A percentile compares a stretch with the other conserved stretches of the same genome.
Evolutionary conservation across 1,284 basidiomycete species (phyloP).

Genomic region (Boletus semigastroideus): DNA sequence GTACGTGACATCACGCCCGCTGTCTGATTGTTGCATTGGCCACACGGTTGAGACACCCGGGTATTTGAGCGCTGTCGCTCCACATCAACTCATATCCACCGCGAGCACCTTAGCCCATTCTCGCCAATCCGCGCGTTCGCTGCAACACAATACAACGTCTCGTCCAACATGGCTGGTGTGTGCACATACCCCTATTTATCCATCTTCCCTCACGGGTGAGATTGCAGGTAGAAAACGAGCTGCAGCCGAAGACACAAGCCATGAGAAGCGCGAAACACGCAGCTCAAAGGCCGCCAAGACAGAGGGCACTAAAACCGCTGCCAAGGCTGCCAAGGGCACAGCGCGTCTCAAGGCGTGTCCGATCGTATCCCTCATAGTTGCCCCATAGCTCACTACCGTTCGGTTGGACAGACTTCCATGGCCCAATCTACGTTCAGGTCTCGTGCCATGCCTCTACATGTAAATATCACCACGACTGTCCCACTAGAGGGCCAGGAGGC

Average conservation of each 20-base stretch:
- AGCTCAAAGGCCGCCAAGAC: constrained; percentile 52
- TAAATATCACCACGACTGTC: constrained; percentile 67
- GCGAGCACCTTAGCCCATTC: background rate
- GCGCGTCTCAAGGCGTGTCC: constrained; percentile 36
- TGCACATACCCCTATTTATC: constrained; percentile 17
- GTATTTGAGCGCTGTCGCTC: constrained; percentile 8
- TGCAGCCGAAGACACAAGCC: constrained; percentile 41
- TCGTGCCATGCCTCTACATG: constrained; percentile 64
- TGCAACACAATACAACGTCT: background rate
- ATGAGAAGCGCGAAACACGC: constrained; percentile 40
- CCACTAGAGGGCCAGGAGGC: constrained; percentile 44
- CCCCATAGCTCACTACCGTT: background rate
- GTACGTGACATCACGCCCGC: constrained; percentile 30
- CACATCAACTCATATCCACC: constrained; percentile 11
- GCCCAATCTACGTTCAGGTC: constrained; percentile 57
- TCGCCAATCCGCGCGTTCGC: background rate
- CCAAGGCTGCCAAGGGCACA: constrained; percentile 39
- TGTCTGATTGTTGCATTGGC: constrained; percentile 9
- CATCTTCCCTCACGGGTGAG: background rate
- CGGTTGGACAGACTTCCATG: constrained; percentile 40
- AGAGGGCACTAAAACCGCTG: constrained; percentile 28
- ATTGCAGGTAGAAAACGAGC: constrained; percentile 46
- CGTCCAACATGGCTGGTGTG: constrained; percentile 34
- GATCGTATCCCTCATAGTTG: background rate
- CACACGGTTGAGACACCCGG: constrained; percentile 7